These are phyloP conservation scores for Fusarium sp. DNA, from an alignment of 2,329 filamentous ascomycete species.

Conservation along the genomic window DNA sequence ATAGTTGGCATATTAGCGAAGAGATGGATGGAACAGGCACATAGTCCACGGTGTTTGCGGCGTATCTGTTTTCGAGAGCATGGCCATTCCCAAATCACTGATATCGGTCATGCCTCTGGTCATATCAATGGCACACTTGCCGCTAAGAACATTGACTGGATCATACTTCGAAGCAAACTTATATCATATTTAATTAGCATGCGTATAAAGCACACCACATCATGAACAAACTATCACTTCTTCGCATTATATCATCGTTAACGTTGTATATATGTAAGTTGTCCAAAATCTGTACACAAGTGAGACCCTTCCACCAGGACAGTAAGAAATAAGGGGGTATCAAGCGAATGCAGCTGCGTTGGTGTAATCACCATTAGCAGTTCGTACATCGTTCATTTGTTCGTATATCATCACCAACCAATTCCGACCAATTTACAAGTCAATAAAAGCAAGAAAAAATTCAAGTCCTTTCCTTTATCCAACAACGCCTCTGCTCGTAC, in stretches of 20 bases:
- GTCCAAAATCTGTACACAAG: not conserved
- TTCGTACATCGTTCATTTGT: slow-evolving; percentile 27
- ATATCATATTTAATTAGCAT: slow-evolving; percentile 2
- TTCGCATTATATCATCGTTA: not conserved
- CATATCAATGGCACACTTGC: not conserved
- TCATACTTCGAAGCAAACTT: not conserved
- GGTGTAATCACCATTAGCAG: not conserved
- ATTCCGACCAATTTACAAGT: not conserved
- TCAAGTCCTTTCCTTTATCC: not conserved
- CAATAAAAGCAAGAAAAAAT: not conserved
- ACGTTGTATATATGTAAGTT: not conserved
- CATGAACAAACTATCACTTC: slow-evolving; percentile 17
- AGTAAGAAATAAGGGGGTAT: slow-evolving; percentile 34
- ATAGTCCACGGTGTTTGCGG: slow-evolving; percentile 27
- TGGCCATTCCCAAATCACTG: not conserved
- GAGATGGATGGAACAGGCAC: slow-evolving; percentile 18
- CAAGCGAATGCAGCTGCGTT: slow-evolving; percentile 37
- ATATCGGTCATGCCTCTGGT: not conserved
- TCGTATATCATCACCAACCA: slow-evolving; percentile 26
- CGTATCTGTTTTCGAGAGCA: slow-evolving; percentile 6
- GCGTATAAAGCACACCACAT: slow-evolving; percentile 17
- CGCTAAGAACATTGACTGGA: not conserved
- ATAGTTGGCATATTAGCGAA: slow-evolving; percentile 35
- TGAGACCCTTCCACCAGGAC: not conserved
- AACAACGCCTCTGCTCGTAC: not conserved